Conservation (phyloP, 306 rosid genomes). For the Vigna trinervia region DNA sequence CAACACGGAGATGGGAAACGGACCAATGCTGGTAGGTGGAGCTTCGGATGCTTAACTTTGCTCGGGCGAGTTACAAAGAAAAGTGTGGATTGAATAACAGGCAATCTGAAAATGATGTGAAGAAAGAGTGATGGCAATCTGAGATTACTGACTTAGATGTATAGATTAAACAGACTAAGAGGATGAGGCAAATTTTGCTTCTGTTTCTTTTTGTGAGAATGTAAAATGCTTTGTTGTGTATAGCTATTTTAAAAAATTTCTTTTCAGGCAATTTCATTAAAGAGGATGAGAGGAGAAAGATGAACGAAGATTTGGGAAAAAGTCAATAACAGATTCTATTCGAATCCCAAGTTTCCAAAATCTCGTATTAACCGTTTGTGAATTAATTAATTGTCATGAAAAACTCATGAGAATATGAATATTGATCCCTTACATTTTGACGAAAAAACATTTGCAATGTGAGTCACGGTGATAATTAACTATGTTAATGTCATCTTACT, state of each 20-base stretch:
- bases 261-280: neutral
- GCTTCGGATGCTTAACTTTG: neutral
- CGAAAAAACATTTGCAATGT: too few species aligned
- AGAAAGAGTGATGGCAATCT: neutral
- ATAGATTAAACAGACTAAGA: neutral
- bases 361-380: neutral
- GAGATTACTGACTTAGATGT: conserved; percentile 1
- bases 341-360: too few species aligned
- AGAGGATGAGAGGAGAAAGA: neutral
- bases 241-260: neutral
- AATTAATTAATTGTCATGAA: neutral
- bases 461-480: too few species aligned
- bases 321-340: neutral
- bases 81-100: neutral
- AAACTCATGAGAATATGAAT: neutral
- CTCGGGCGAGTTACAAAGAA: neutral
- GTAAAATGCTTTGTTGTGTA: neutral
- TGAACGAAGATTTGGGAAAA: neutral
- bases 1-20: conserved; percentile 87
- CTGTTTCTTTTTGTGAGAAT: neutral
- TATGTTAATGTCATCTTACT: too few species aligned
- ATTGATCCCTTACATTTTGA: too few species aligned
- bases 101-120: neutral
- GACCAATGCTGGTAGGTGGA: conserved; percentile 91
- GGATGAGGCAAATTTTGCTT: neutral